Base-by-base conservation (phyloP, 2,329 filamentous ascomycete genomes). In the Fusarium penzigii region DNA sequence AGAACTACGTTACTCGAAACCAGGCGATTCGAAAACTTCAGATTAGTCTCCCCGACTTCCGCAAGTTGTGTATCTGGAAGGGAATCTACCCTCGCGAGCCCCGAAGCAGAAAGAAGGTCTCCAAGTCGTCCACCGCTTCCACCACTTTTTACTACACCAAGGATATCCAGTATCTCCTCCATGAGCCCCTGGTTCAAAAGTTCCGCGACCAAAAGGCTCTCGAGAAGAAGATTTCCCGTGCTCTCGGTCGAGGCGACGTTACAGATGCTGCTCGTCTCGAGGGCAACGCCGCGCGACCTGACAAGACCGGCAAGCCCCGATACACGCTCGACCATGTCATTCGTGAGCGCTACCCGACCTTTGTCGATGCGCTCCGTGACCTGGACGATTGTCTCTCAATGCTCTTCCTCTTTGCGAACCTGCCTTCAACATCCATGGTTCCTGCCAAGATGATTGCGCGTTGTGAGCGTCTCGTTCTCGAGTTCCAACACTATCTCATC, bases 51-150 rank as follows among this genome's bases (percentile, higher is more conserved):
- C 92, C 92, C 63, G 94, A 99, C 77, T 99, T 99, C 78, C 88
- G 94, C 76, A 89, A 96, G 77, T 83, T 99, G 71, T 99, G 94
- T 78, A 99, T 99, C 74, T 99, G 96, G 88, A 97, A 97, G 80
- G 94, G 92, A 66, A 97, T 99, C 72, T 99, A 97, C 76, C 94
- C 94, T 61, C 89, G 94, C 68, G 94, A 99, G 79, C 94, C 94
- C 59, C 86, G 94, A 69, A 96, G 89, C 79, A 93, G 92, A 80
- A 97, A 96, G 80, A 97, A 97, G 83, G 94, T 90, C 40, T 90
- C 89, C 70, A 96, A 95, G 75, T 91, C 90, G 54, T 86, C 92
- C 25, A 96, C 90, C 36, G 86, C 88, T 56, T 92, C 89, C 50
- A 97, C 93, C 29, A 99, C 94, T 57, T 99, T 97, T 65, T 89